A percentile compares a stretch with the other conserved stretches of the same genome.
phyloP scores from a whole-genome alignment of 352 stramenopile species.

The Pythium scleroteichum region DNA sequence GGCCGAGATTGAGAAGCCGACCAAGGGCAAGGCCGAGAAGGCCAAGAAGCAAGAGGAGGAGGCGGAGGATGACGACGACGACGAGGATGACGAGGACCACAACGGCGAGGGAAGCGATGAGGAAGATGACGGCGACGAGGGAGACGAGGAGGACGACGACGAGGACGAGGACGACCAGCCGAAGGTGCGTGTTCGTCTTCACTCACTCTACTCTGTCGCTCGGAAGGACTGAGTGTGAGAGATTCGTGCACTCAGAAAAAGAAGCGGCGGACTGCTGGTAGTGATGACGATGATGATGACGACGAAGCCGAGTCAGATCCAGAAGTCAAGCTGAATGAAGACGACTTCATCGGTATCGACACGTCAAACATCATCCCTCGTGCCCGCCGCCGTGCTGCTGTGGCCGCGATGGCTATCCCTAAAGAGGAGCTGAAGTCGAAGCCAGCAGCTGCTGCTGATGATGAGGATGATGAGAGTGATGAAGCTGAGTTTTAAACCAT shows the following conservation, averaged over 20 bases:
- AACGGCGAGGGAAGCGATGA: constrained; percentile 40
- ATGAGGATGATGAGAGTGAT: constrained; percentile 82
- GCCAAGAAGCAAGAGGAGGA: constrained; percentile 38
- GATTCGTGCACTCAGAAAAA: constrained; percentile 37
- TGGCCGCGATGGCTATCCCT: constrained; percentile 65
- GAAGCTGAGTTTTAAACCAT: constrained; percentile 78
- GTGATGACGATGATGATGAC: constrained; percentile 61
- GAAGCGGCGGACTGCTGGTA: constrained; percentile 57
- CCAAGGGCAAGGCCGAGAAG: constrained; percentile 45
- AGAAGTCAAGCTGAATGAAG: constrained; percentile 83
- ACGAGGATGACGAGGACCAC: constrained; percentile 44
- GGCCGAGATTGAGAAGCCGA: constrained; percentile 29
- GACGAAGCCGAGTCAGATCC: constrained; percentile 65
- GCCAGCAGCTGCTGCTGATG: constrained; percentile 33
- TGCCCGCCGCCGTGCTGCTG: constrained; percentile 64
- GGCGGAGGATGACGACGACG: constrained; percentile 51
- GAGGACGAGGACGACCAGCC: constrained; percentile 38
- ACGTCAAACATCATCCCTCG: constrained; percentile 87
- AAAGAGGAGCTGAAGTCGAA: constrained; percentile 49
- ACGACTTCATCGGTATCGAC: constrained; percentile 84
- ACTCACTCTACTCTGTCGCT: no score
- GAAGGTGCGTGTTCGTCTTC: constrained; percentile 11
- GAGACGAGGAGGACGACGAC: constrained; percentile 47
- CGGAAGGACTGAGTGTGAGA: neutral
- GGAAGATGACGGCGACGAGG: constrained; percentile 36